These are phyloP conservation scores for Saprolegnia parasitica DNA, from an alignment of 352 stramenopile species.

Conservation along the genomic window DNA sequence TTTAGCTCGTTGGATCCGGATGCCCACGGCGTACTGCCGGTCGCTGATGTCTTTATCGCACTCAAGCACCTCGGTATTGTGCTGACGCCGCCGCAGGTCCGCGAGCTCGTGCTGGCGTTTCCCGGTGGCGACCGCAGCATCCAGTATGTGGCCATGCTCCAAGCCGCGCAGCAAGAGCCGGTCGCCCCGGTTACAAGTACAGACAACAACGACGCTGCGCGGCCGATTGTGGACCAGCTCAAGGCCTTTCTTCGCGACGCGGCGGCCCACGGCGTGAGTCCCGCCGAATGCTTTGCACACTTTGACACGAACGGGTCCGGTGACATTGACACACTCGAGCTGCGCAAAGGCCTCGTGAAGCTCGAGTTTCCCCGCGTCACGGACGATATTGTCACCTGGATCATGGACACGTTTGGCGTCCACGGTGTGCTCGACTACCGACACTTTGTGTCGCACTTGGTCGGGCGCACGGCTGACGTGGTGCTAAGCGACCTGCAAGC, in stretches of 20 bases:
- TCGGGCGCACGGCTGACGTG: not conserved
- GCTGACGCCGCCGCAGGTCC: conserved; percentile 8
- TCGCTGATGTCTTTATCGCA: conserved; percentile 16
- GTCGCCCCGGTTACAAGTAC: too few species aligned
- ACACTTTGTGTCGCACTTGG: not conserved
- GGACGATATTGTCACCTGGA: not conserved
- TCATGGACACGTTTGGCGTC: conserved; percentile 9
- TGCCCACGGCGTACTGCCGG: not conserved
- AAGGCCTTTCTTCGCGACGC: not conserved
- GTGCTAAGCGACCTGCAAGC: not conserved
- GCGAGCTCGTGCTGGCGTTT: conserved; percentile 18
- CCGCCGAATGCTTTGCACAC: not conserved
- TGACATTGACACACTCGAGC: not conserved
- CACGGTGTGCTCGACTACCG: not conserved
- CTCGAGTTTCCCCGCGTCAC: not conserved
- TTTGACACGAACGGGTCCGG: not conserved
- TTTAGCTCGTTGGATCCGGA: not conserved
- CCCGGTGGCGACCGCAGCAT: conserved; percentile 3
- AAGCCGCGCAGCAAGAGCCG: not conserved
- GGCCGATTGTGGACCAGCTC: not conserved
- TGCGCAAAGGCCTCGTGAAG: conserved; percentile 4
- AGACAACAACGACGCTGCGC: not conserved
- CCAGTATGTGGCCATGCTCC: conserved; percentile 1
- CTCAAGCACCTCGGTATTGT: conserved; percentile 22
- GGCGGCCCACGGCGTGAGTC: not conserved